phyloP scores from a whole-genome alignment of 106 monocot species.

The Dactylorhiza incarnata region DNA sequence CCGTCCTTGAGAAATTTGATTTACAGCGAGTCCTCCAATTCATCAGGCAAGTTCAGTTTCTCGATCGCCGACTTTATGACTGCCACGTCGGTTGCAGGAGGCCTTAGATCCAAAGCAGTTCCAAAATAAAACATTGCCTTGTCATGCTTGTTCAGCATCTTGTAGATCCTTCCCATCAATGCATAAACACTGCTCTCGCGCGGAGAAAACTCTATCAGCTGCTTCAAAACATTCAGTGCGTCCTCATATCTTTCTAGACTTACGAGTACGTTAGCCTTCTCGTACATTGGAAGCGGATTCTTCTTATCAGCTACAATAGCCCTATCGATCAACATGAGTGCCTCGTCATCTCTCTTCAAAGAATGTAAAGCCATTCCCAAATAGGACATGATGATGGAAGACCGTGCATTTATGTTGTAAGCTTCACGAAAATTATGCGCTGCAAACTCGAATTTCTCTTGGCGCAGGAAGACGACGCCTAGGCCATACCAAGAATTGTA shows the following conservation, averaged over 20 bases:
- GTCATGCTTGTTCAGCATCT: constrained; percentile 67
- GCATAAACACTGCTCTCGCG: constrained; percentile 87
- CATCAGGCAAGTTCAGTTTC: constrained; percentile 88
- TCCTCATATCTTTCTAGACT: constrained; percentile 73
- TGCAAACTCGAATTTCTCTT: constrained; percentile 96
- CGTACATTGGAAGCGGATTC: constrained; percentile 87
- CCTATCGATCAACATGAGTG: constrained; percentile 68
- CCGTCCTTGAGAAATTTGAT: background rate
- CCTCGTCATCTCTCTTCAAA: constrained; percentile 80
- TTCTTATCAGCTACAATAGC: constrained; percentile 76
- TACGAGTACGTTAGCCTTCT: constrained; percentile 71
- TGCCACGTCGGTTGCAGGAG: constrained; percentile 75
- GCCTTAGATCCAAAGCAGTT: constrained; percentile 82
- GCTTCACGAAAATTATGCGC: constrained; percentile 88
- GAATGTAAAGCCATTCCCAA: constrained; percentile 88
- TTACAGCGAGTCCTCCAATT: constrained; percentile 50
- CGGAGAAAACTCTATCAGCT: constrained; percentile 58
- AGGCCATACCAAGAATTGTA: constrained; percentile 99
- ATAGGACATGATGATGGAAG: constrained; percentile 96
- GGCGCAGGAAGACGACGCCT: constrained; percentile 81
- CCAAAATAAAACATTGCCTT: constrained; percentile 96
- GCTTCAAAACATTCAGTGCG: constrained; percentile 68
- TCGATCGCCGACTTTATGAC: constrained; percentile 86
- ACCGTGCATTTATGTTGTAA: constrained; percentile 60
- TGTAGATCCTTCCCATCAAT: constrained; percentile 87